A percentile compares a stretch with the other conserved stretches of the same genome.
Evolutionary conservation across 2,329 filamentous ascomycete species (phyloP).

Genomic region (Colletotrichum tabaci): DNA sequence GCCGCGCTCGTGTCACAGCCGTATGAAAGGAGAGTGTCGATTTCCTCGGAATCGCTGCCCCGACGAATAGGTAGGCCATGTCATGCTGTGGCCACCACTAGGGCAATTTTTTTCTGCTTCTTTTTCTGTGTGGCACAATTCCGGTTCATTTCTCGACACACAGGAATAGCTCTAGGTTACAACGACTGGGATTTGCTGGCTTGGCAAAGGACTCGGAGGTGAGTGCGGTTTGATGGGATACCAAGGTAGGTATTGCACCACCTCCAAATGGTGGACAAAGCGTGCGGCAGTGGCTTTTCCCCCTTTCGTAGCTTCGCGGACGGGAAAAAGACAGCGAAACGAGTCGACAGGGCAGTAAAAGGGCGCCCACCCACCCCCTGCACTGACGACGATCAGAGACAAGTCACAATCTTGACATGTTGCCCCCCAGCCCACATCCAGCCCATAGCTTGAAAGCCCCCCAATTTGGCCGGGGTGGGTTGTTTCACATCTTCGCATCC

Average conservation of each 20-base stretch:
- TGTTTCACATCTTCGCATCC: slow-evolving; percentile 20
- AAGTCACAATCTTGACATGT: slow-evolving; percentile 41
- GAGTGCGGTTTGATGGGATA: neutral
- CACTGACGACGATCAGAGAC: slow-evolving; percentile 40
- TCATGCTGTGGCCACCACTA: neutral
- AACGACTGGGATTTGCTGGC: slow-evolving; percentile 3
- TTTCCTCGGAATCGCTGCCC: slow-evolving; percentile 3
- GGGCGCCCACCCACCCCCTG: neutral
- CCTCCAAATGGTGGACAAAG: slow-evolving; percentile 2
- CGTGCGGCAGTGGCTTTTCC: slow-evolving; percentile 6
- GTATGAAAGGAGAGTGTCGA: neutral
- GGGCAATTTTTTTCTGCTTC: neutral
- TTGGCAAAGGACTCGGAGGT: slow-evolving; percentile 9
- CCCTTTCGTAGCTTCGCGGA: slow-evolving; percentile 1
- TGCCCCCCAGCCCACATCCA: slow-evolving; percentile 20
- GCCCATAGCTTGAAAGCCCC: slow-evolving; percentile 8
- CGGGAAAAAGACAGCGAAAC: neutral
- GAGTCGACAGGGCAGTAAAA: neutral
- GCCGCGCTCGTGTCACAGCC: neutral
- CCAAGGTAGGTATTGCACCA: neutral
- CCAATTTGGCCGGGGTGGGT: slow-evolving; percentile 22
- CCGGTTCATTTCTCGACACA: slow-evolving; percentile 26
- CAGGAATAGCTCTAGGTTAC: neutral
- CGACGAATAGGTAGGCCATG: neutral
- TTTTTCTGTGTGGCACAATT: slow-evolving; percentile 7